A percentile compares a stretch with the other conserved stretches of the same genome.
Evolutionary conservation across 2,329 filamentous ascomycete species (phyloP).

Genomic region (Pseudopithomyces maydicus): DNA sequence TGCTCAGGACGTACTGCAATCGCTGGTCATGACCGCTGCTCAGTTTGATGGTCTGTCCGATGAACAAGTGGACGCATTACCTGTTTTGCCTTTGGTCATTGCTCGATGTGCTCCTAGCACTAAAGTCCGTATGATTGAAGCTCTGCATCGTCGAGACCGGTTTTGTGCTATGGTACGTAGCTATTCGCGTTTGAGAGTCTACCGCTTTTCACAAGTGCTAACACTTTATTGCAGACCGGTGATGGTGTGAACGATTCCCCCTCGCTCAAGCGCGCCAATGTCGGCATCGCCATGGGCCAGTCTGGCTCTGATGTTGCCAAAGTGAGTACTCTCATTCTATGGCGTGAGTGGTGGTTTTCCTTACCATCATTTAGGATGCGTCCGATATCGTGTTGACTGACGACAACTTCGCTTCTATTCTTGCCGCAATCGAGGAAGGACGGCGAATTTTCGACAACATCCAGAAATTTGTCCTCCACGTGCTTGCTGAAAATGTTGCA

Average conservation of each 20-base stretch:
- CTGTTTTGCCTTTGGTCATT: slow-evolving; percentile 48
- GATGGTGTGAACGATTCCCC: slow-evolving; percentile 32
- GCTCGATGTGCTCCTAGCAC: slow-evolving; percentile 52
- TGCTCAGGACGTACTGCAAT: slow-evolving; percentile 26
- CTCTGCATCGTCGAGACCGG: slow-evolving; percentile 25
- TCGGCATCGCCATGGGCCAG: slow-evolving; percentile 29
- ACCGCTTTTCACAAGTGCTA: no score
- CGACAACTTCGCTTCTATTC: slow-evolving; percentile 31
- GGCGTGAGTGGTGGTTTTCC: no score
- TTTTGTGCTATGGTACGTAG: slow-evolving; percentile 23
- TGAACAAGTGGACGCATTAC: slow-evolving; percentile 47
- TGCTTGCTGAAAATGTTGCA: slow-evolving; percentile 19
- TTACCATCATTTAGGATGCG: not conserved
- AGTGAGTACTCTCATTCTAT: no score
- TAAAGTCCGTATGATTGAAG: slow-evolving; percentile 52
- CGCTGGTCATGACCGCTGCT: slow-evolving; percentile 41
- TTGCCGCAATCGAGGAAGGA: slow-evolving; percentile 29
- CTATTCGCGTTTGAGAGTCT: no score
- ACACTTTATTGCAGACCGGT: slow-evolving; percentile 25
- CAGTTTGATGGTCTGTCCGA: slow-evolving; percentile 51
- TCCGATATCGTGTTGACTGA: slow-evolving; percentile 29
- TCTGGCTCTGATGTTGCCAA: slow-evolving; percentile 18
- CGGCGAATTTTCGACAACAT: slow-evolving; percentile 31
- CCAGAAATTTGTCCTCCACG: slow-evolving; percentile 10
- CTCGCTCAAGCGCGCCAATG: slow-evolving; percentile 20